Evolutionary conservation across 306 rosid genomes (phyloP).

Genomic region (Lithocarpus polystachyus): DNA sequence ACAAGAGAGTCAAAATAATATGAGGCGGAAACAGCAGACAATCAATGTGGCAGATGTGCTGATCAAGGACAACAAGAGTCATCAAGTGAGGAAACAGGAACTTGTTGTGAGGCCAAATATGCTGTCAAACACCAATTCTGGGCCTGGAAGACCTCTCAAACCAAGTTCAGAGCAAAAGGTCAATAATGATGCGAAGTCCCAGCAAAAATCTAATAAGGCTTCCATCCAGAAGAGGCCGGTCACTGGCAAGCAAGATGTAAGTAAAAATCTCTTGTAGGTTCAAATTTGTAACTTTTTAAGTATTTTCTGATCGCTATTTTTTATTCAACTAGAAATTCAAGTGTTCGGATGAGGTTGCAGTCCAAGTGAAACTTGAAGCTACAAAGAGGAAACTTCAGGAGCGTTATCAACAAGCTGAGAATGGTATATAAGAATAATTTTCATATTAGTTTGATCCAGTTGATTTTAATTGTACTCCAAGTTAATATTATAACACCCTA

Average conservation of each 20-base stretch:
- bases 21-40: slow-evolving; percentile 39
- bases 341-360: slow-evolving; percentile 56
- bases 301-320: slow-evolving; percentile 28
- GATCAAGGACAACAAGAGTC: slow-evolving; percentile 47
- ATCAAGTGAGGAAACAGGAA: slow-evolving; percentile 48
- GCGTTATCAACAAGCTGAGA: slow-evolving; percentile 91
- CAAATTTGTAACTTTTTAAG: slow-evolving; percentile 1
- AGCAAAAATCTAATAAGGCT: slow-evolving; percentile 38
- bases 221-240: slow-evolving; percentile 47
- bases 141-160: slow-evolving; percentile 53
- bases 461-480: too few species aligned
- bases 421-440: slow-evolving; percentile 43
- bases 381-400: slow-evolving; percentile 95
- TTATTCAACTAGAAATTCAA: slow-evolving; percentile 41
- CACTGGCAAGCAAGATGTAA: slow-evolving; percentile 52
- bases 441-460: background rate
- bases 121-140: slow-evolving; percentile 45
- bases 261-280: slow-evolving; percentile 12
- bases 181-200: slow-evolving; percentile 31
- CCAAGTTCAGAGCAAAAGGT: slow-evolving; percentile 38
- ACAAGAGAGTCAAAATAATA: slow-evolving; percentile 31
- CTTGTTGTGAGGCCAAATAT: slow-evolving; percentile 41
- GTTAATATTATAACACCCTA: too few species aligned
- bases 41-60: slow-evolving; percentile 27
- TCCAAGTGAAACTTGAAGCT: slow-evolving; percentile 78